Conservation (phyloP, 345 rosid genomes). For the Adansonia digitata region DNA sequence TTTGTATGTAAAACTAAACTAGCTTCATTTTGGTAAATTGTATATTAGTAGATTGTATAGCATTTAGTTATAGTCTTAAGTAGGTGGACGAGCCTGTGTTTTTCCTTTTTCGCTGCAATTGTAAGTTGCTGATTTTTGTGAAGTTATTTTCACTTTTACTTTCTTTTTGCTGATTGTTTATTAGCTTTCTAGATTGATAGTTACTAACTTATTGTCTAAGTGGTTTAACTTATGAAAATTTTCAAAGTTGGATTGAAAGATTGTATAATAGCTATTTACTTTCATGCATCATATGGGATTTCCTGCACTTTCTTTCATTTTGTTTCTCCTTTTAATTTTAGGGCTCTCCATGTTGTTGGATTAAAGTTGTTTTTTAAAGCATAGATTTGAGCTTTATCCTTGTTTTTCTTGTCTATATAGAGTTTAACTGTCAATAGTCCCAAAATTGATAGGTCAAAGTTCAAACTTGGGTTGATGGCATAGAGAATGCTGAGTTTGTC, state of each 20-base stretch:
- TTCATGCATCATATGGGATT: neutral
- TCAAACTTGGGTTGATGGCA: constrained; percentile 85
- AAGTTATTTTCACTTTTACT: neutral
- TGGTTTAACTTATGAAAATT: neutral
- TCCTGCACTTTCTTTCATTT: neutral
- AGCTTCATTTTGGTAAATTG: neutral
- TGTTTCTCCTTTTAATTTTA: neutral
- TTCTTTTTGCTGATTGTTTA: neutral
- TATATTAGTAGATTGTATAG: neutral
- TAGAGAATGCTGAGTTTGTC: constrained; percentile 78
- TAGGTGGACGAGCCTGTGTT: neutral
- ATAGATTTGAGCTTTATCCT: constrained; percentile 3
- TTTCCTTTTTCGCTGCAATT: neutral
- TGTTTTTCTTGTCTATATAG: constrained; percentile 1
- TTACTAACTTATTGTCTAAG: neutral
- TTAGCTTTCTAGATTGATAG: neutral
- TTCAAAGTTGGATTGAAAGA: neutral
- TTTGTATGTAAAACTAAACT: neutral
- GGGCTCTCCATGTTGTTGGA: neutral
- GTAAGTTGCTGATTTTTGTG: neutral
- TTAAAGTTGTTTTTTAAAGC: neutral
- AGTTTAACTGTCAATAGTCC: neutral
- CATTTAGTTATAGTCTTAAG: neutral
- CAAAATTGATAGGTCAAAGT: constrained; percentile 70
- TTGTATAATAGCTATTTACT: neutral